phyloP scores from a whole-genome alignment of 306 rosid genomes.

The Prunus salicina region DNA sequence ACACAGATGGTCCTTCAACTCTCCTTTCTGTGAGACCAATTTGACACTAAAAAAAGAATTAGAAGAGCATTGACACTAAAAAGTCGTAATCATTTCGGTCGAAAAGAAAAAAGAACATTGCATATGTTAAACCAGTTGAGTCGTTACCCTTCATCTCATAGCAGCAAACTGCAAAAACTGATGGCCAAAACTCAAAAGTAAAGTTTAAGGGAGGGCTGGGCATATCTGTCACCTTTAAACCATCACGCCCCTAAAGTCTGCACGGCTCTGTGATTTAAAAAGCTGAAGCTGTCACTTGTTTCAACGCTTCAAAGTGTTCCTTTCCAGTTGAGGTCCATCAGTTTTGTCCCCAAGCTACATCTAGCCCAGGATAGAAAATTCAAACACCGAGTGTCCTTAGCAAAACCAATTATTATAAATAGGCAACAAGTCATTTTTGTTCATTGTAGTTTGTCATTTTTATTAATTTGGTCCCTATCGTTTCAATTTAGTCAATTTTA shows the following conservation, averaged over 20 bases:
- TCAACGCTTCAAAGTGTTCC: not conserved
- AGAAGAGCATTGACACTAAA: too few relatives aligned
- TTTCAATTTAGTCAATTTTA: too few relatives aligned
- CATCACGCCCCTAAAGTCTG: not conserved
- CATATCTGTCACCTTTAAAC: not conserved
- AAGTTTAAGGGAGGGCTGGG: not conserved
- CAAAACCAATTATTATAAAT: not conserved
- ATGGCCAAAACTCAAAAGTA: not conserved
- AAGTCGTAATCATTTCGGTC: too few relatives aligned
- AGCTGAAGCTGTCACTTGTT: not conserved
- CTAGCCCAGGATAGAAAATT: not conserved
- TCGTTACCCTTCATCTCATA: too few relatives aligned
- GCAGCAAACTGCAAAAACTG: not conserved
- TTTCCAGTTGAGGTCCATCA: not conserved
- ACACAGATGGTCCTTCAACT: too few relatives aligned
- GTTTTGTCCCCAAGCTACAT: not conserved
- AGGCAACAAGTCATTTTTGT: too few relatives aligned
- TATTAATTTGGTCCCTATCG: too few relatives aligned
- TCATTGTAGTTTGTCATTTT: rapidly evolving
- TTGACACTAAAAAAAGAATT: too few relatives aligned
- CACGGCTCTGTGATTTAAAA: not conserved
- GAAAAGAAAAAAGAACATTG: too few relatives aligned
- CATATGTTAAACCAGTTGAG: too few relatives aligned
- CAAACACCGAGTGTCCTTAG: not conserved
- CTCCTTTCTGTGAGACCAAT: too few relatives aligned